These are phyloP conservation scores for Ophiostoma sp. DNA, from an alignment of 2,329 filamentous ascomycete genomes.

Conservation along the genomic window DNA sequence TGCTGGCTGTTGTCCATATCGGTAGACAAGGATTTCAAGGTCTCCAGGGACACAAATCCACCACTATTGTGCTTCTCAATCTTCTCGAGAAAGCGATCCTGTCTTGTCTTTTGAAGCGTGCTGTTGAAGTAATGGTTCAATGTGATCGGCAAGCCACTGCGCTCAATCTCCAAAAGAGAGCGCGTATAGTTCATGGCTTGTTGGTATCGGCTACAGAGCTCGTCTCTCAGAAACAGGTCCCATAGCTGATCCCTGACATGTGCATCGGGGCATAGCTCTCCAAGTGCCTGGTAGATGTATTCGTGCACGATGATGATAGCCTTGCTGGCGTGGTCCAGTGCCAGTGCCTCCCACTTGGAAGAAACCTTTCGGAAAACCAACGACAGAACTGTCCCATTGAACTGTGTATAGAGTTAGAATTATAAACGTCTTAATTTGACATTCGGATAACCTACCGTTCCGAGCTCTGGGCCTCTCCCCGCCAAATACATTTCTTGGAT, in stretches of 20 bases:
- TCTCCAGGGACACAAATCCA: neutral
- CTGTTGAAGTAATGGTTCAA: conserved; percentile 50
- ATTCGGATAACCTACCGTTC: conserved; percentile 40
- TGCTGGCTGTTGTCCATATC: conserved; percentile 28
- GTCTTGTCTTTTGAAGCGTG: conserved; percentile 32
- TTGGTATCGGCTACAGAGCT: conserved; percentile 43
- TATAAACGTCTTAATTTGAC: neutral
- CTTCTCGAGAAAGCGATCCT: conserved; percentile 22
- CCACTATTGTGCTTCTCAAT: neutral
- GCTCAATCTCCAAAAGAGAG: conserved; percentile 51
- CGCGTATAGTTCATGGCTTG: conserved; percentile 44
- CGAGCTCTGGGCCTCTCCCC: conserved; percentile 51
- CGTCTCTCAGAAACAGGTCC: conserved; percentile 41
- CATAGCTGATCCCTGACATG: conserved; percentile 33
- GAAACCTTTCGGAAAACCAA: conserved; percentile 50
- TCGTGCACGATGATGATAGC: conserved; percentile 46
- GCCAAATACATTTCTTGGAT: conserved; percentile 40
- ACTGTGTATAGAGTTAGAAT: conserved; percentile 29
- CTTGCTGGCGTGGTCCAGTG: conserved; percentile 46
- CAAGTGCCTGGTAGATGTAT: conserved; percentile 46
- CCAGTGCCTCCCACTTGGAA: conserved; percentile 47
- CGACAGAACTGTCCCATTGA: conserved; percentile 39
- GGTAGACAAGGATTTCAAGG: neutral
- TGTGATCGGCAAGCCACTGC: conserved; percentile 43
- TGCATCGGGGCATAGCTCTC: conserved; percentile 34